phyloP scores from a whole-genome alignment of 139 green algal species.

The Raphidocelis subcapitata region DNA sequence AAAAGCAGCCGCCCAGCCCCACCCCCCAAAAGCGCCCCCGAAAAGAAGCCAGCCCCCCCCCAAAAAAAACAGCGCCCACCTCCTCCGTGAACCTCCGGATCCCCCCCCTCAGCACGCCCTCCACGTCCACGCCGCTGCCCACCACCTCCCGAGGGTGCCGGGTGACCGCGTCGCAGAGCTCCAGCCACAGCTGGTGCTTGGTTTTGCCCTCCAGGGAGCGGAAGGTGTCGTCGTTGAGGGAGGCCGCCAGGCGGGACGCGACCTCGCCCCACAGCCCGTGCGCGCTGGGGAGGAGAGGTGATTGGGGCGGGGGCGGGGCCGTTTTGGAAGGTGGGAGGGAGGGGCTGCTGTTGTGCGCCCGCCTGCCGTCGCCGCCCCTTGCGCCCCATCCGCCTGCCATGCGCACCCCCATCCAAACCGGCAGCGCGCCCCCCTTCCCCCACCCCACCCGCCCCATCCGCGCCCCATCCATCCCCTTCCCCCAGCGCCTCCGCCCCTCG shows the following conservation, averaged over 20 bases:
- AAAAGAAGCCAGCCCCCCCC: too few relatives aligned
- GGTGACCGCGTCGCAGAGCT: constrained; percentile 97
- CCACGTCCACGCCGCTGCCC: constrained; percentile 67
- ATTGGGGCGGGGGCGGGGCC: not conserved
- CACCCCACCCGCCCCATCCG: not conserved
- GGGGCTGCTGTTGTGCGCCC: not conserved
- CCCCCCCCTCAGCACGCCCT: constrained; percentile 80
- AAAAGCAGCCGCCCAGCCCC: too few relatives aligned
- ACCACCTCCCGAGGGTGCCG: constrained; percentile 74
- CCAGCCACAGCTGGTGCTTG: constrained; percentile 97
- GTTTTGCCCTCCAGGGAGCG: constrained; percentile 83
- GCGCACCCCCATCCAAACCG: too few relatives aligned
- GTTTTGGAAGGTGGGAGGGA: not conserved
- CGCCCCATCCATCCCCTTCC: not conserved
- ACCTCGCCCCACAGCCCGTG: constrained; percentile 82
- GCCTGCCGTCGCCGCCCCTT: not conserved
- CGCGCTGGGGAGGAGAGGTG: not conserved
- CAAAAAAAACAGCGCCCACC: constrained; percentile 36
- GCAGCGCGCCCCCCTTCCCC: too few relatives aligned
- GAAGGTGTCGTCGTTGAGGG: constrained; percentile 93
- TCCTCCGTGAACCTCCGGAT: constrained; percentile 91
- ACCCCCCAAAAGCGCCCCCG: too few relatives aligned
- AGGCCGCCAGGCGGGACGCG: constrained; percentile 65
- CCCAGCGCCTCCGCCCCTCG: not conserved
- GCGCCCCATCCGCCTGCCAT: not conserved